These are phyloP conservation scores for Trametes hirsuta DNA, from an alignment of 1,284 basidiomycete genomes.

Conservation along the genomic window DNA sequence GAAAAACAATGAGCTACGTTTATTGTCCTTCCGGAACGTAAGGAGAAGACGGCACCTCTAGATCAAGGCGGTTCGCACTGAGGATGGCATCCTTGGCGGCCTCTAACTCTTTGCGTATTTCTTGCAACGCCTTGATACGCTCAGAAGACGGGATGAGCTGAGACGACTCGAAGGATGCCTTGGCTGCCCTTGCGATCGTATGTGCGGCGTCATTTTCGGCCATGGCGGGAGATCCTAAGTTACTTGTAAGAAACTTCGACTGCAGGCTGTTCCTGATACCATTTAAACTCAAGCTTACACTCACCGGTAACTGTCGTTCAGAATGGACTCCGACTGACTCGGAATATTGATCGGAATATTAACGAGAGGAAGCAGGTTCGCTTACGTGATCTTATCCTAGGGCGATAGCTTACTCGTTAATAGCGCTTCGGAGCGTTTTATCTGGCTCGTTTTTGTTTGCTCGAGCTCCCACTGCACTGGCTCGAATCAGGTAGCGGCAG, in stretches of 20 bases:
- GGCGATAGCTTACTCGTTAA: too few relatives aligned
- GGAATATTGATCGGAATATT: too few relatives aligned
- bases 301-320: too few relatives aligned
- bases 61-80: slow-evolving; percentile 78
- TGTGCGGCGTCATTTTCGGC: slow-evolving; percentile 21
- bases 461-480: too few relatives aligned
- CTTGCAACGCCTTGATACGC: slow-evolving; percentile 71
- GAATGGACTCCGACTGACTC: too few relatives aligned
- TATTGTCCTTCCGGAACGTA: neutral
- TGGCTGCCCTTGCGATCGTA: slow-evolving; percentile 74
- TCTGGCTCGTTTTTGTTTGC: too few relatives aligned
- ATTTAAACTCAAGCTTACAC: too few relatives aligned
- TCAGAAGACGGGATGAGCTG: slow-evolving; percentile 75
- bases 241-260: neutral
- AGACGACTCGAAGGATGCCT: slow-evolving; percentile 82
- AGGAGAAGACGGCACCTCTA: slow-evolving; percentile 54
- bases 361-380: too few relatives aligned
- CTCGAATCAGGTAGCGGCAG: too few relatives aligned
- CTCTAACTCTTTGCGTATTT: slow-evolving; percentile 71
- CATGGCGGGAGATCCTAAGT: neutral
- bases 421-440: too few relatives aligned
- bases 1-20: neutral
- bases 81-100: slow-evolving; percentile 70
- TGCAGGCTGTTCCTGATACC: neutral
- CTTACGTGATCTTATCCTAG: too few relatives aligned